phyloP scores from a whole-genome alignment of 2,329 filamentous ascomycete genomes.

The Tolypocladium ophioglossoides region DNA sequence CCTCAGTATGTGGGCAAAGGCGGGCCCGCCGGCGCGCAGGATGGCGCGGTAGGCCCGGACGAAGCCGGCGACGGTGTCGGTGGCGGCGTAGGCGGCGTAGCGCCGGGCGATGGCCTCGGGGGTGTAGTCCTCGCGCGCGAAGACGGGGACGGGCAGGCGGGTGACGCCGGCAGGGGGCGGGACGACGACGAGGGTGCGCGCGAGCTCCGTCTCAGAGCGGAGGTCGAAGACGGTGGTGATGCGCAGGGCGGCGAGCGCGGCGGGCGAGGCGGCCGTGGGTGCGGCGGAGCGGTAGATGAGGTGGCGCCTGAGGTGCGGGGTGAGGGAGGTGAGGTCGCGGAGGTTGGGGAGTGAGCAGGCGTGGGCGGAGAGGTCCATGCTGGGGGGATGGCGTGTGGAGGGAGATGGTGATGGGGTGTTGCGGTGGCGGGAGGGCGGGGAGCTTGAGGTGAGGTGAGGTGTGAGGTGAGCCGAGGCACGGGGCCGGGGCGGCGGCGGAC shows the following conservation, averaged over 20 bases:
- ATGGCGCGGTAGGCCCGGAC: constrained; percentile 54
- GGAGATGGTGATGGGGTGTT: background rate
- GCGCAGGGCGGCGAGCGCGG: constrained; percentile 41
- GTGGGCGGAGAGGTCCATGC: background rate
- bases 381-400: background rate
- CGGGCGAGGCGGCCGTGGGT: constrained; percentile 40
- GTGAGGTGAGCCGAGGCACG: background rate
- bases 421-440: background rate
- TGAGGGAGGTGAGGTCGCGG: background rate
- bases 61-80: constrained; percentile 45
- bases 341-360: background rate
- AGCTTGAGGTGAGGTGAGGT: background rate
- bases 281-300: constrained; percentile 62
- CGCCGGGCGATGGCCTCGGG: constrained; percentile 53
- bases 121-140: constrained; percentile 47
- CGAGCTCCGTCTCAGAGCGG: constrained; percentile 50
- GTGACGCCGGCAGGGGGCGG: constrained; percentile 11
- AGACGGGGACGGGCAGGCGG: constrained; percentile 54
- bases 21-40: constrained; percentile 36
- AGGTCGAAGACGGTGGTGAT: constrained; percentile 60
- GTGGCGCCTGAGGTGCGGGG: constrained; percentile 17
- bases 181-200: constrained; percentile 17
- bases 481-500: background rate
- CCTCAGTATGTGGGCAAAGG: constrained; percentile 41
- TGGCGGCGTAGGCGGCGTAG: constrained; percentile 46